Percentiles rank a stretch among this genome's conserved stretches.
Evolutionary conservation across 2,329 filamentous ascomycete species (phyloP).

Genomic region (Colletotrichum lini): DNA sequence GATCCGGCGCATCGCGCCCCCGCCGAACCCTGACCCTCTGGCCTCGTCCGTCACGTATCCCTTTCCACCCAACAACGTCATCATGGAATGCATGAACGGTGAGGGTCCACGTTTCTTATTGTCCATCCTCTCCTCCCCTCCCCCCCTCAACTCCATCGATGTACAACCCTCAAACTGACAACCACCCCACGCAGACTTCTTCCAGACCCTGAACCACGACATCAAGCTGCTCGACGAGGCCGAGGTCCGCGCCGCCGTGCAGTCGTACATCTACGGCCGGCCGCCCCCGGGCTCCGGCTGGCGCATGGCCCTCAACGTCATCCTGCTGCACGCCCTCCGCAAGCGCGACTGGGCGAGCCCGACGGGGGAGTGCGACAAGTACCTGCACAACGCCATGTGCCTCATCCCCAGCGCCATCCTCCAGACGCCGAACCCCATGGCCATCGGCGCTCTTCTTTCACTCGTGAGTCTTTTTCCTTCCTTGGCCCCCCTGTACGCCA

Average conservation of each 20-base stretch:
- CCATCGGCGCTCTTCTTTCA: conserved; percentile 17
- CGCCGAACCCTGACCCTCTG: conserved; percentile 9
- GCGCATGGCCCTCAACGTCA: conserved; percentile 23
- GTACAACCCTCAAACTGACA: no score
- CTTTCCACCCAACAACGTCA: conserved; percentile 22
- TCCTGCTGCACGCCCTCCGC: background rate
- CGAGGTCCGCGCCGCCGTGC: conserved; percentile 15
- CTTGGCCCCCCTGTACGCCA: no score
- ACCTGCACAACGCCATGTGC: conserved; percentile 8
- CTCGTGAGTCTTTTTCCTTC: conserved; percentile 12
- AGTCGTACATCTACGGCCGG: conserved; percentile 15
- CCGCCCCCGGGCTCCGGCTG: background rate
- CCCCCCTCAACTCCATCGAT: rapidly evolving
- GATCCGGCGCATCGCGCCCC: background rate
- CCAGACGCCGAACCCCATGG: conserved; percentile 7
- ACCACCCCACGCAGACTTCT: background rate
- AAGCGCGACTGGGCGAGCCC: background rate
- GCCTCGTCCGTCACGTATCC: background rate
- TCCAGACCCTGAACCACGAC: conserved; percentile 12
- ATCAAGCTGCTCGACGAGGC: background rate
- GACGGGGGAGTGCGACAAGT: background rate
- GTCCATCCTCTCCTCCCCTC: background rate
- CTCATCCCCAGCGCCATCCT: conserved; percentile 18
- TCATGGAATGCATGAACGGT: conserved; percentile 12
- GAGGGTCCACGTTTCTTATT: no score